A percentile compares a stretch with the other conserved stretches of the same genome.
phyloP scores from a whole-genome alignment of 306 rosid genomes.

The Senna tora region DNA sequence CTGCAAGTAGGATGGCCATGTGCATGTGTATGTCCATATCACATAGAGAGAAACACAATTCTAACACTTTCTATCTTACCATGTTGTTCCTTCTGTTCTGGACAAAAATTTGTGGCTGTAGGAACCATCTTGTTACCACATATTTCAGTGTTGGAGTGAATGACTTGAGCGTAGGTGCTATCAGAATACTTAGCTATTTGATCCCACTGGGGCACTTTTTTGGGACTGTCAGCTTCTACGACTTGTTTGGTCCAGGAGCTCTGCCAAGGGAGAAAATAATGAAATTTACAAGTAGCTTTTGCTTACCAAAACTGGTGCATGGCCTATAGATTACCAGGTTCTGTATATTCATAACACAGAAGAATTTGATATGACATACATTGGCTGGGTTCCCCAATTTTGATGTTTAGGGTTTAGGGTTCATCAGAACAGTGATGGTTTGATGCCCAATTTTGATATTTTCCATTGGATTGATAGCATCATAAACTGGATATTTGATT shows the following conservation, averaged over 20 bases:
- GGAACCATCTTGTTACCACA: constrained; percentile 46
- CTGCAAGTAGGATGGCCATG: background rate
- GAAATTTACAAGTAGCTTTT: constrained; percentile 33
- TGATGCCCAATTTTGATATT: constrained; percentile 11
- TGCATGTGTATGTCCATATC: background rate
- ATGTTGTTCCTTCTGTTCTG: constrained; percentile 50
- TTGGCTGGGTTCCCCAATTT: background rate
- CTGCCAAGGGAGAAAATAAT: constrained; percentile 52
- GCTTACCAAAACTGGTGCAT: constrained; percentile 19
- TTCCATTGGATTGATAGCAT: constrained; percentile 30
- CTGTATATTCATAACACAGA: background rate
- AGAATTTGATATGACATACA: background rate
- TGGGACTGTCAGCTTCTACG: constrained; percentile 77
- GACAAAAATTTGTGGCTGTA: constrained; percentile 43
- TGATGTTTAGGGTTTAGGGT: too few relatives aligned
- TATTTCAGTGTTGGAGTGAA: constrained; percentile 64
- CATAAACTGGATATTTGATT: constrained; percentile 6
- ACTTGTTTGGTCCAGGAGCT: constrained; percentile 89
- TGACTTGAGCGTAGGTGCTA: constrained; percentile 83
- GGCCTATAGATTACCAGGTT: background rate
- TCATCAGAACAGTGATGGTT: constrained; percentile 11
- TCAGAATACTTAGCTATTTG: constrained; percentile 58
- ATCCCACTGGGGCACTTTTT: constrained; percentile 56
- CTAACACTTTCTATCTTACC: constrained; percentile 50
- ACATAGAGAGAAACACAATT: background rate